Percentiles rank a stretch among this genome's conserved stretches.
These are phyloP conservation scores for Nemania sp. DNA, from an alignment of 2,329 filamentous ascomycete genomes.

Conservation along the genomic window DNA sequence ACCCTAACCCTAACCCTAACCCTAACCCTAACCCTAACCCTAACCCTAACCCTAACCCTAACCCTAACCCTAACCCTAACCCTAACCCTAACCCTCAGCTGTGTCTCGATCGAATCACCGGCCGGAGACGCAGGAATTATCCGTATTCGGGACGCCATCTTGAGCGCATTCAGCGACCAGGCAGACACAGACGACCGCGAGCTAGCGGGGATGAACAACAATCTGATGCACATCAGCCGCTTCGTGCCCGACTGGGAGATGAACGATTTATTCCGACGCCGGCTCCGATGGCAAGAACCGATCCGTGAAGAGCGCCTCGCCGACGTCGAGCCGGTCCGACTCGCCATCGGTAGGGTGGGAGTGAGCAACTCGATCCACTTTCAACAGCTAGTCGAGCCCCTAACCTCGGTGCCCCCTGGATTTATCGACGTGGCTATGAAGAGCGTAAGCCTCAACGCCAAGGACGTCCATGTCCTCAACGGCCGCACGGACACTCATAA, in stretches of 20 bases:
- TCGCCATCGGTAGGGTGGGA: conserved; percentile 23
- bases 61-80: too few species aligned
- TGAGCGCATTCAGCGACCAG: too few species aligned
- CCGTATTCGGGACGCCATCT: too few species aligned
- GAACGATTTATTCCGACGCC: conserved; percentile 21
- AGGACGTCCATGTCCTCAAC: conserved; percentile 29
- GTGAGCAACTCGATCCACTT: conserved; percentile 33
- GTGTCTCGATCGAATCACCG: too few species aligned
- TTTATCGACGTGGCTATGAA: conserved; percentile 12
- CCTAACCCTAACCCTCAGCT: too few species aligned
- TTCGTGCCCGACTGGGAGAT: conserved; percentile 27
- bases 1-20: too few species aligned
- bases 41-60: too few species aligned
- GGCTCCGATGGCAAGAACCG: not conserved
- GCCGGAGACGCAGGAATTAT: too few species aligned
- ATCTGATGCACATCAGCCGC: conserved; percentile 30
- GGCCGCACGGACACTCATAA: not conserved
- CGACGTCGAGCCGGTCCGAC: not conserved
- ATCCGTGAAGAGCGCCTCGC: not conserved
- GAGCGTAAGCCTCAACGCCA: conserved; percentile 31
- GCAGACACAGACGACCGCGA: too few species aligned
- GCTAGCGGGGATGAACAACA: too few species aligned
- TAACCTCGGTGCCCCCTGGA: not conserved
- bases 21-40: too few species aligned
- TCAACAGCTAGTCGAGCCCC: conserved; percentile 5